Base-by-base conservation (phyloP, 2,329 filamentous ascomycete genomes). In the Aspergillus ibericus region DNA sequence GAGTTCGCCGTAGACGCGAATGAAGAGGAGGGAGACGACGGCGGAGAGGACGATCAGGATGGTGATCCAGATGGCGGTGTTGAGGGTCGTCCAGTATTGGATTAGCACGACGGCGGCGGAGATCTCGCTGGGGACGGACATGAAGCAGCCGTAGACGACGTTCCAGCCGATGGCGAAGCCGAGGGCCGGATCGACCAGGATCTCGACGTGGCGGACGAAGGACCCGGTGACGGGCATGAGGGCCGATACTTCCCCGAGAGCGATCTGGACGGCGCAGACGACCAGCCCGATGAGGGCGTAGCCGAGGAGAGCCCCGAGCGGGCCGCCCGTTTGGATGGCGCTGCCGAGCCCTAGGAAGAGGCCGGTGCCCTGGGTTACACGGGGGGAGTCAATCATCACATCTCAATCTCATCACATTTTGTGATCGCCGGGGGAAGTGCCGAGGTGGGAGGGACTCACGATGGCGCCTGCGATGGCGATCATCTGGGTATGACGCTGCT, bases 71-170 rank as follows among this genome's bases (percentile, higher is more conserved):
- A 69, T 62, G 1, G 68, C 68, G 1, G 64, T 53, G 32, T 67
- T 69, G 38, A 70, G 67, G 7, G 38, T 40, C 4, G 25, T 47
- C 82, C 81, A 53, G 51, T 53, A 53, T 25, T 53, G 51, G 16
- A 53, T 53, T 3, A 53, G 75, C 1, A 88, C 83, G 44, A 83
- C 82, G 16, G 85, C 83, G 10, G 86, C 86, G 0, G 83, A 83
- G 58, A 88, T 86, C 70, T 89, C 86, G 55, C 81, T 77, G 4
- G 83, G 82, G 20, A 86, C 81, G 46, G 80, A 80, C 63, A 85
- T 70, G 49, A 81, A 68, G 62, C 83, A 84, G 47, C 82, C 83
- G 57, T 85, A 63, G 50, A 75, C 67, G 80, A 83, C 69, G 58
- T 80, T 79, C 77, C 77, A 81, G 18, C 79, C 79, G 6, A 80